These are phyloP conservation scores for Ogataea parapolymorpha DNA, from an alignment of 805 yeast species.

Conservation along the genomic window DNA sequence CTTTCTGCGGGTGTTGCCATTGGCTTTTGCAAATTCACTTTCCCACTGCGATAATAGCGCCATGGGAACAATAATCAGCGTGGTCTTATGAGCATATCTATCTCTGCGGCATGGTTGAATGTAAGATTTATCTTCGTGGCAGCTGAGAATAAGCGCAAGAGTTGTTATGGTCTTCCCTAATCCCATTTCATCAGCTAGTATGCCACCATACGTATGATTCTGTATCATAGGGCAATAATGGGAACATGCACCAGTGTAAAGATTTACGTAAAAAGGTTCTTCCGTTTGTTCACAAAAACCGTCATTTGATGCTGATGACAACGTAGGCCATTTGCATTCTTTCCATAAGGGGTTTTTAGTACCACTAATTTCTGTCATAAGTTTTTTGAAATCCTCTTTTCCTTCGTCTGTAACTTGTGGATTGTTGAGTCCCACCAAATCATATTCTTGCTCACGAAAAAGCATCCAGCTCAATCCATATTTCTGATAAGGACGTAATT, in stretches of 20 bases:
- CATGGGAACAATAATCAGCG: conserved; percentile 85
- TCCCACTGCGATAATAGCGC: conserved; percentile 91
- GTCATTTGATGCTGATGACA: not conserved
- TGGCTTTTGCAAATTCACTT: conserved; percentile 64
- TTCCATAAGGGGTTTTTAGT: conserved; percentile 85
- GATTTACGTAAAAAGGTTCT: conserved; percentile 62
- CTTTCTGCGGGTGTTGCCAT: conserved; percentile 37
- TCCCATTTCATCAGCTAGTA: conserved; percentile 96
- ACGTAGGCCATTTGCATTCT: conserved; percentile 66
- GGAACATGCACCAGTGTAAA: conserved; percentile 78
- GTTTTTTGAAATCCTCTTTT: conserved; percentile 22
- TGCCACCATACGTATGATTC: conserved; percentile 71
- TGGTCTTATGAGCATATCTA: conserved; percentile 64
- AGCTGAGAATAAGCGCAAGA: conserved; percentile 64
- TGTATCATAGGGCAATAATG: conserved; percentile 61
- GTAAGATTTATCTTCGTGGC: conserved; percentile 47
- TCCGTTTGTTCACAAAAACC: not conserved
- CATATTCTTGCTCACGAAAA: conserved; percentile 65
- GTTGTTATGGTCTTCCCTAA: conserved; percentile 90
- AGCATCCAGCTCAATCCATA: conserved; percentile 90
- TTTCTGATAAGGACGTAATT: conserved; percentile 72
- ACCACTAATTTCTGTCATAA: conserved; percentile 39
- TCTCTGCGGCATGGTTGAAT: conserved; percentile 11
- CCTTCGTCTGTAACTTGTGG: conserved; percentile 20
- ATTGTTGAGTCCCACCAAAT: conserved; percentile 36